These are phyloP conservation scores for Leishmania major DNA, from an alignment of 208 protist genomes.

Conservation along the genomic window DNA sequence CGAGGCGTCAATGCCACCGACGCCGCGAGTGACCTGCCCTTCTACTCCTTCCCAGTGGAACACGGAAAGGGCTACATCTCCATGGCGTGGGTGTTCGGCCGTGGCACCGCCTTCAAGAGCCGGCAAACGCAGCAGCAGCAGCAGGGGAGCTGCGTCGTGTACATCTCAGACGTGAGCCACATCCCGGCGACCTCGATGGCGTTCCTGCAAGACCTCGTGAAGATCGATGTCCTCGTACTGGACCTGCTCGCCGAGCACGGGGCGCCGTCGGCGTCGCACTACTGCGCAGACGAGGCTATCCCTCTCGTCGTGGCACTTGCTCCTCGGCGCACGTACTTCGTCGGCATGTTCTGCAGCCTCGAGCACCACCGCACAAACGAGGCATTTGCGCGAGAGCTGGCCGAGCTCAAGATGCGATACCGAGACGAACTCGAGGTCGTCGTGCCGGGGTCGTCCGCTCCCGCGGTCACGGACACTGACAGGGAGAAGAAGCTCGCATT, in stretches of 20 bases:
- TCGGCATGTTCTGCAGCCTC: slow-evolving; percentile 88
- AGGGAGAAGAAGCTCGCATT: slow-evolving; percentile 14
- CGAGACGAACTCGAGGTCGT: slow-evolving; percentile 3
- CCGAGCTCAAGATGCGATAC: slow-evolving; percentile 30
- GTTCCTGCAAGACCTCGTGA: slow-evolving; percentile 76
- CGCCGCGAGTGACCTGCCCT: slow-evolving; percentile 31
- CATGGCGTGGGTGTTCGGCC: slow-evolving; percentile 86
- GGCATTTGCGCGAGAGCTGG: slow-evolving; percentile 40
- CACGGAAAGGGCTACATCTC: slow-evolving; percentile 78
- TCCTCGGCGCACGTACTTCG: slow-evolving; percentile 57
- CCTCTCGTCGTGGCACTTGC: slow-evolving; percentile 47
- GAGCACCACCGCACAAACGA: slow-evolving; percentile 63
- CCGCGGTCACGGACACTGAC: neutral
- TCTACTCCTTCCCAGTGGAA: slow-evolving; percentile 80
- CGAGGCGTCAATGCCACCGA: neutral
- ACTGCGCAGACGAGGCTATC: slow-evolving; percentile 77
- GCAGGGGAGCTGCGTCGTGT: slow-evolving; percentile 67
- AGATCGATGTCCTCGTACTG: slow-evolving; percentile 84
- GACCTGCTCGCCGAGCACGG: slow-evolving; percentile 71
- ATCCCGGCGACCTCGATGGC: slow-evolving; percentile 48
- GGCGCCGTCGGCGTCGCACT: slow-evolving; percentile 53
- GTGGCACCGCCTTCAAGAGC: slow-evolving; percentile 65
- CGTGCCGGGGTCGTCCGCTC: neutral
- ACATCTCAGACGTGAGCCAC: slow-evolving; percentile 82
- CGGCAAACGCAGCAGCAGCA: slow-evolving; percentile 2